Evolutionary conservation across 1,139 yeast genomes (phyloP).

Genomic region (Protomyces inundatus): DNA sequence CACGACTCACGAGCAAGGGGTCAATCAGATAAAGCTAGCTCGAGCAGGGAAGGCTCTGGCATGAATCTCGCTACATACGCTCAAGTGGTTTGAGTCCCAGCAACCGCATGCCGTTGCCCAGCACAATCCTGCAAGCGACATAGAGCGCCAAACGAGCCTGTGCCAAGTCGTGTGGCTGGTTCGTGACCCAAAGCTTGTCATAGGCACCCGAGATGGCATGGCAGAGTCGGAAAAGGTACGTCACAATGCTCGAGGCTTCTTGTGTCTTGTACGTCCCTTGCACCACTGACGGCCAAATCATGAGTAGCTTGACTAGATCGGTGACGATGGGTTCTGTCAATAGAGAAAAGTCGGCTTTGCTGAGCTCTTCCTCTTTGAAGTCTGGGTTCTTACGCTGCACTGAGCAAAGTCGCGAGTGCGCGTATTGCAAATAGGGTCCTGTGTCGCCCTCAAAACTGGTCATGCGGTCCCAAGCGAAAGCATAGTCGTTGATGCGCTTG

Average conservation of each 20-base stretch:
- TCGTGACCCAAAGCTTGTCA: constrained; percentile 95
- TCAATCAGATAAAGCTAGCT: no score
- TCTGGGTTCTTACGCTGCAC: constrained; percentile 74
- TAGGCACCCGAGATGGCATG: constrained; percentile 94
- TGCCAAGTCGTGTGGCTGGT: constrained; percentile 84
- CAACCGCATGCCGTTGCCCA: constrained; percentile 84
- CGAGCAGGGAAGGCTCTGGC: neutral
- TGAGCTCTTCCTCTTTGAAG: constrained; percentile 30
- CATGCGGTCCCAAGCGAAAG: constrained; percentile 98
- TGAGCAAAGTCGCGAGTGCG: constrained; percentile 94
- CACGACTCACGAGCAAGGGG: no score
- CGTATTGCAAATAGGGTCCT: constrained; percentile 97
- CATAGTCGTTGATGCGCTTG: constrained; percentile 92
- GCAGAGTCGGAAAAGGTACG: constrained; percentile 84
- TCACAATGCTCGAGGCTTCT: constrained; percentile 93
- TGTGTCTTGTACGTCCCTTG: constrained; percentile 75
- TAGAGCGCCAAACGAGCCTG: constrained; percentile 90
- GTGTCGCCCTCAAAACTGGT: constrained; percentile 98
- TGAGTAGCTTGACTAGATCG: constrained; percentile 67
- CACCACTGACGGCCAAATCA: constrained; percentile 88
- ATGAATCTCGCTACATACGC: constrained; percentile 67
- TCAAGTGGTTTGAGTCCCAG: constrained; percentile 96
- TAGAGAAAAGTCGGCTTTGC: constrained; percentile 62
- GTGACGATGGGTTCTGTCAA: constrained; percentile 73
- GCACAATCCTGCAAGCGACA: constrained; percentile 82